A percentile compares a stretch with the other conserved stretches of the same genome.
phyloP scores from a whole-genome alignment of 495 filamentous ascomycete genomes.

The Penicillium cataractarum region DNA sequence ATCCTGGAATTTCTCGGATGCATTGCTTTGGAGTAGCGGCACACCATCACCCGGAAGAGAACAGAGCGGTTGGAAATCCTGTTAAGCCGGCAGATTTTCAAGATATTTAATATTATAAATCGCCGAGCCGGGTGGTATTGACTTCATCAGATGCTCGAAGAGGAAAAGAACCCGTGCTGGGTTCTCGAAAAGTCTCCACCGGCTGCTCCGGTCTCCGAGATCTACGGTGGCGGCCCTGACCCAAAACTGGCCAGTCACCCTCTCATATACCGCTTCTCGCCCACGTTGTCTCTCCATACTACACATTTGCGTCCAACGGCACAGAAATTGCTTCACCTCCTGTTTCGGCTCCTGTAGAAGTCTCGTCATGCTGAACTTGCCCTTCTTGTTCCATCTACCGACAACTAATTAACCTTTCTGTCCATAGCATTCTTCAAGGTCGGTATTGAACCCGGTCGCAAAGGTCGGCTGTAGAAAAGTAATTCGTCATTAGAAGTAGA shows the following conservation, averaged over 20 bases:
- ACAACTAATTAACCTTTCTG: neutral
- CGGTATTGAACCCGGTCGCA: neutral
- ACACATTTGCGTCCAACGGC: neutral
- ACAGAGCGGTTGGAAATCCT: neutral
- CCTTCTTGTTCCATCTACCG: neutral
- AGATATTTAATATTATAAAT: neutral
- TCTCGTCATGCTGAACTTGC: neutral
- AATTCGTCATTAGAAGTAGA: neutral
- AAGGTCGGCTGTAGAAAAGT: neutral
- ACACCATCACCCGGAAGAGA: neutral
- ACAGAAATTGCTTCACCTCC: neutral
- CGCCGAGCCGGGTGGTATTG: neutral
- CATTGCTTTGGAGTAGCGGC: neutral
- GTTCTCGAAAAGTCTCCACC: constrained; percentile 11
- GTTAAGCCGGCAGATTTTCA: neutral
- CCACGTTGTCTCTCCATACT: constrained; percentile 1
- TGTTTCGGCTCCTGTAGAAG: neutral
- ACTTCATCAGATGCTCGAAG: constrained; percentile 4
- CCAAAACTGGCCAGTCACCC: neutral
- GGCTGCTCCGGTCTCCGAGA: constrained; percentile 1
- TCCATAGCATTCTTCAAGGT: neutral
- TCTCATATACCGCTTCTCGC: neutral
- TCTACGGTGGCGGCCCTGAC: constrained; percentile 2
- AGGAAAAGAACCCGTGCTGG: constrained; percentile 2
- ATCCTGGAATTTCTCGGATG: neutral